Base-by-base conservation (phyloP, 306 rosid genomes). In the Crotalaria pallida region DNA sequence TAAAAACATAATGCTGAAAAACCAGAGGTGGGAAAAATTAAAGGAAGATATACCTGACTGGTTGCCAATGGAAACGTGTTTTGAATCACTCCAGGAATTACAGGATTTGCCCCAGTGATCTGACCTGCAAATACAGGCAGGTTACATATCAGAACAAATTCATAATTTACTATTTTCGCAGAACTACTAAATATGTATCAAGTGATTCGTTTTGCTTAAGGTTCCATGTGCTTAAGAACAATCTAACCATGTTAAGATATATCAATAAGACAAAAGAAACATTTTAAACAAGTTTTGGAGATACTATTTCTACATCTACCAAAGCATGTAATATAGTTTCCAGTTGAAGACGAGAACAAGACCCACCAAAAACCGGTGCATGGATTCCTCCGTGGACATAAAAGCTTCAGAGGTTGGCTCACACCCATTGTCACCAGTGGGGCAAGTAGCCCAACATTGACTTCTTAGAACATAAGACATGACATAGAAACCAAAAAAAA, bases 331-430 rank as follows among this genome's bases (percentile, higher is more conserved):
- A 82, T 58, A n/a, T n/a, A n/a, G n/a, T n/a, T n/a, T n/a, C n/a
- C n/a, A n/a, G n/a, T 86, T 89, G 96, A 89, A 78, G 89, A 86
- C 84, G n/a, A n/a, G 98, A 89, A 87, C 92, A 92, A 89, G 96
- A 89, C 92, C 98, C 98, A 92, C 91, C 98, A 85, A 83, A 82
- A 89, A 85, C 94, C 79, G 84, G 89, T 85, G 97, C 96, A 94
- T 74, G 84, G 97, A 84, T 87, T 84, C 97, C 90, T 90, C 92
- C 97, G 80, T 84, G 97, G 88, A 85, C 86, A 88, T 88, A 83
- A 94, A 88, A 94, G 98, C 98, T 87, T 90, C 95, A 88, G 98
- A 87, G 56, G 95, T 88, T 97, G 80, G 98, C 97, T 88, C 98
- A 94, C 96, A 84, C 91, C 97, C 97, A 87, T 90, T 88, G 94